Evolutionary conservation across 2,329 filamentous ascomycete species (phyloP), one percentile per base, ranked within the genome.

Genomic region (Ophiostoma ips): DNA sequence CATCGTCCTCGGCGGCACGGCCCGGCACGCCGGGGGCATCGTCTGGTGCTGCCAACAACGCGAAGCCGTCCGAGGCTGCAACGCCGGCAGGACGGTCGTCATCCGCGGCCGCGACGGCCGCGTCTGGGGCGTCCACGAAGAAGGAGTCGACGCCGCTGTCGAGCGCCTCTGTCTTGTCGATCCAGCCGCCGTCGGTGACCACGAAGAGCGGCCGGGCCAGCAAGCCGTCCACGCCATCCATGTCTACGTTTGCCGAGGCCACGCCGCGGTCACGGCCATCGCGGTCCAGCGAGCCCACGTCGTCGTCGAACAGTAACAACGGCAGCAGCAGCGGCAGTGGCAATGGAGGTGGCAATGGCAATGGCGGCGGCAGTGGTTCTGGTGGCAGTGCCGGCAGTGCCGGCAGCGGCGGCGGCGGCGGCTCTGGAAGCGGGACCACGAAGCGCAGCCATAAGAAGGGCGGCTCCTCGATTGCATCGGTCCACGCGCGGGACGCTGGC

Each of bases 151-250:
- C 63, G 38, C 63, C 67, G 12, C 19, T 46, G 28, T 62, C 67
- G 9, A 62, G 66, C 45, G 16, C 43, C 4, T 60, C 64, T 21
- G 43, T 43, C 11, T 15, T 40, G 41, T 15, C 48, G 3, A 35
- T 37, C 30, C 50, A 47, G 43, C 52, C 34, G 62, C 65, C 34
- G 1, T 67, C 71, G 1, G 69, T 77, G 12, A 69, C 67, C 46
- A 81, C 78, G 1, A 83, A 83, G 64, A 81, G 77, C 54, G 79
- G 79, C 3, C 70, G 79, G 51, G 76, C 79, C 11, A 82, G 78
- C 61, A 83, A 83, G 60, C 79, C 78, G 2, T 82, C 78, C 4
- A 83, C 79, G 2, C 79, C 79, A 13, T 75, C 77, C 3, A 59
- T 81, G 46, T 70, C 73, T 5, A 75, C 70, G 3, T 80, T 82